phyloP scores from a whole-genome alignment of 2,329 filamentous ascomycete genomes.

The Zalaria sp. region DNA sequence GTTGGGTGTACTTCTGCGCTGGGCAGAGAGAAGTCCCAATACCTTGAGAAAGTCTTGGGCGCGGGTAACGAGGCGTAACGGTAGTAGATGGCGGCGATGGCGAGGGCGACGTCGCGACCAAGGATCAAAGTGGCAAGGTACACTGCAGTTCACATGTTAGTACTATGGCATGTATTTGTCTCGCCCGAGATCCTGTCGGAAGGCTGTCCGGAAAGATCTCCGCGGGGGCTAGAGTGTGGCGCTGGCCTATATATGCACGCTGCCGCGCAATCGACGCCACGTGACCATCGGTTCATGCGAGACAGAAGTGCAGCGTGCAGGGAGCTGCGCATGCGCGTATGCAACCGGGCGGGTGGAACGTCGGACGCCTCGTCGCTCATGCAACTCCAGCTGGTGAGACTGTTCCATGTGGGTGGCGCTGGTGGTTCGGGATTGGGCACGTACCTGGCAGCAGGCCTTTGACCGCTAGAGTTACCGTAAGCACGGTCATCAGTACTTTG shows the following conservation, averaged over 20 bases:
- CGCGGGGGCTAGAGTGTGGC: too few relatives aligned
- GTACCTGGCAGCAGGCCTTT: conserved; percentile 69
- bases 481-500: conserved; percentile 86
- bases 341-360: too few relatives aligned
- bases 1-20: conserved; percentile 75
- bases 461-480: conserved; percentile 71
- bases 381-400: too few relatives aligned
- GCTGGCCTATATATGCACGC: too few relatives aligned
- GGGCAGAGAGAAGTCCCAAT: conserved; percentile 95
- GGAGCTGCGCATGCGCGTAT: too few relatives aligned
- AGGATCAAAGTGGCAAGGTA: conserved; percentile 87
- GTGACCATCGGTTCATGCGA: neutral
- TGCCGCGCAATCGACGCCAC: neutral
- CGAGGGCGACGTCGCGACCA: conserved; percentile 72
- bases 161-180: too few relatives aligned
- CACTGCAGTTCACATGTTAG: conserved; percentile 30
- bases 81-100: conserved; percentile 81
- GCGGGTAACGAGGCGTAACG: conserved; percentile 87
- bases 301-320: too few relatives aligned
- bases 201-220: too few relatives aligned
- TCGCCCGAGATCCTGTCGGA: too few relatives aligned
- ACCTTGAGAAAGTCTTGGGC: conserved; percentile 80
- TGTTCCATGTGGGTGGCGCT: too few relatives aligned
- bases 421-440: conserved; percentile 11
- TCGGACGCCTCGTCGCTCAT: too few relatives aligned